Base-by-base conservation (phyloP, 1,139 yeast species). In the Maudiozyma humilis region DNA sequence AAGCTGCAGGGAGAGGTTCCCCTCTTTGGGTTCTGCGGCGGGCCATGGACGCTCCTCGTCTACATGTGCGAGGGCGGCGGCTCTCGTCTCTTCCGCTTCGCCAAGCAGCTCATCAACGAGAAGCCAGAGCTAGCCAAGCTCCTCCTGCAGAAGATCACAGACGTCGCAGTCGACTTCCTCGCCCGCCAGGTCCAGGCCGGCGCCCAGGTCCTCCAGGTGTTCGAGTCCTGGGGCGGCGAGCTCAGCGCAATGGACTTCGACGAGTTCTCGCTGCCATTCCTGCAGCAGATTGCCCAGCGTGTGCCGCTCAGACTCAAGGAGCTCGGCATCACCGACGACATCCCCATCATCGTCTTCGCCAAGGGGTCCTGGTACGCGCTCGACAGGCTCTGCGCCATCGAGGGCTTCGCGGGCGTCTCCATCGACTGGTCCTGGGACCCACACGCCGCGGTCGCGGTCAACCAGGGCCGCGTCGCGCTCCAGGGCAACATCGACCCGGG, bases 51-150 rank as follows among this genome's bases (percentile, higher is more conserved):
- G 10, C 69, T 91, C 51, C 73, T 91, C 68, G 96, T 89, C 35
- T 91, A 93, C 66, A 93, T 91, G 96, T 81, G 91, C 48, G 98
- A 91, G 67, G 98, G 98, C 41, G 96, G 95, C 55, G 96, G 96
- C 14, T 82, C 96, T 10, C 84, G 86, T 63, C 73, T 89, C 73
- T 91, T 85, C 69, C 75, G 96, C 60, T 87, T 74, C 60, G 96
- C 88, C 47, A 88, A 91, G 65, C 84, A 86, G 62, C 89, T 97
- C 96, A 73, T 91, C 49, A 89, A 82, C 69, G 77, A 75, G 57
- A 79, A 79, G 62, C 86, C 94, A 25, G 76, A 79, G 47, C 82
- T 78, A 45, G 69, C 94, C 3, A 88, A 86, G 56, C 66, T 70
- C 53, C 69, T 91, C 48, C 72, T 91, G 51, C 85, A 81, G 62